A percentile compares a stretch with the other conserved stretches of the same genome.
Evolutionary conservation across 495 filamentous ascomycete species (phyloP).

Genomic region (Chaetomium tenue): DNA sequence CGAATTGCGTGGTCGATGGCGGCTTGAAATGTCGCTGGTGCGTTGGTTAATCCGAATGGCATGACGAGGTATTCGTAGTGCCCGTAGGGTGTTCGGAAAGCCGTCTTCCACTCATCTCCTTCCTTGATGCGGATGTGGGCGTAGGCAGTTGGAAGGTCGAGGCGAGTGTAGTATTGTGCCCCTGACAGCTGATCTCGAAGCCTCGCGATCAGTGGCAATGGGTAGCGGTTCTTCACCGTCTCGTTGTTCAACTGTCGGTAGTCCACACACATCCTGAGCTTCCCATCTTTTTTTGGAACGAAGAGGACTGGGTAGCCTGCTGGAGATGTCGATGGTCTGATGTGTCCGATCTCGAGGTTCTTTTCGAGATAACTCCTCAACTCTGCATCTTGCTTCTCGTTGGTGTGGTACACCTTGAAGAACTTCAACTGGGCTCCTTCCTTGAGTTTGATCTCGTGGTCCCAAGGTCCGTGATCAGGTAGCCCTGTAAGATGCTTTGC

Average conservation of each 20-base stretch:
- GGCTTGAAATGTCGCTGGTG: background rate
- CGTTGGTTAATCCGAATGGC: background rate
- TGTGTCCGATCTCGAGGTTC: constrained; percentile 3
- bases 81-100: constrained; percentile 1
- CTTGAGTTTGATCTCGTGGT: constrained; percentile 12
- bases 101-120: constrained; percentile 19
- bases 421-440: constrained; percentile 9
- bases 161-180: background rate
- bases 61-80: constrained; percentile 15
- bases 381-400: background rate
- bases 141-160: constrained; percentile 11
- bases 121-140: constrained; percentile 9
- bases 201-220: background rate
- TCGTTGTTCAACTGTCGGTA: constrained; percentile 9
- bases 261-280: constrained; percentile 6
- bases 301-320: constrained; percentile 12
- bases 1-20: constrained; percentile 4
- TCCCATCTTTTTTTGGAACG: constrained; percentile 14
- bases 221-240: constrained; percentile 17
- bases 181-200: constrained; percentile 1
- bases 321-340: background rate
- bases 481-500: constrained; percentile 14
- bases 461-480: constrained; percentile 4
- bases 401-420: background rate
- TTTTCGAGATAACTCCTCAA: constrained; percentile 10